Evolutionary conservation across 1,284 basidiomycete genomes (phyloP).

Genomic region (Marasmius sp.): DNA sequence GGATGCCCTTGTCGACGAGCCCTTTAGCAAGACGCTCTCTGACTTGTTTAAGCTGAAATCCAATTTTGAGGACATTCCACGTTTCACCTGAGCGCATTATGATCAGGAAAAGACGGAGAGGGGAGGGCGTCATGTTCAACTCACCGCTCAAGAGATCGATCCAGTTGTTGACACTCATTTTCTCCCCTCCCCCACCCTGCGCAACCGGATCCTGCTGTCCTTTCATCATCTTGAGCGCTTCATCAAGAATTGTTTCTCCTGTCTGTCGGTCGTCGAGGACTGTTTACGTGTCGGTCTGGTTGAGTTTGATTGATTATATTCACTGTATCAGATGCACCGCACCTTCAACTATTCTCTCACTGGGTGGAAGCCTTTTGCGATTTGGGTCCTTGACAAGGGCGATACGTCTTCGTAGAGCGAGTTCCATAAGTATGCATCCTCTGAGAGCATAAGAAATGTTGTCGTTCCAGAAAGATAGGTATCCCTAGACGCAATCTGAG

Average conservation of each 20-base stretch:
- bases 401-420: constrained; percentile 88
- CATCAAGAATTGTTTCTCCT: constrained; percentile 93
- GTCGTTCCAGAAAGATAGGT: constrained; percentile 97
- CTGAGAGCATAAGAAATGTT: constrained; percentile 96
- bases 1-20: constrained; percentile 93
- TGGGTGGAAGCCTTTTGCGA: constrained; percentile 72
- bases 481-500: constrained; percentile 55
- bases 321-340: neutral
- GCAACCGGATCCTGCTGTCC: constrained; percentile 45
- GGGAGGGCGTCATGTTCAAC: constrained; percentile 26
- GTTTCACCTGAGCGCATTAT: constrained; percentile 72
- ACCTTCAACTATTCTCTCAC: constrained; percentile 80
- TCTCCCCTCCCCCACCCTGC: constrained; percentile 42
- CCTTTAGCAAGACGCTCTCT: constrained; percentile 96
- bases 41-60: constrained; percentile 96
- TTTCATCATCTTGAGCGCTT: constrained; percentile 95
- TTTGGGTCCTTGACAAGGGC: constrained; percentile 85
- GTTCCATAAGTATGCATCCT: constrained; percentile 93
- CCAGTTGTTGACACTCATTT: constrained; percentile 90
- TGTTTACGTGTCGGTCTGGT: neutral
- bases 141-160: constrained; percentile 90
- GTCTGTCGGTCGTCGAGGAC: constrained; percentile 90
- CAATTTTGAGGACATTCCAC: constrained; percentile 99
- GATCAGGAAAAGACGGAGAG: neutral
- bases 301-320: neutral